These are phyloP conservation scores for Coemansia sp. DNA, from an alignment of 192 early-diverging fungal genomes.

Conservation along the genomic window DNA sequence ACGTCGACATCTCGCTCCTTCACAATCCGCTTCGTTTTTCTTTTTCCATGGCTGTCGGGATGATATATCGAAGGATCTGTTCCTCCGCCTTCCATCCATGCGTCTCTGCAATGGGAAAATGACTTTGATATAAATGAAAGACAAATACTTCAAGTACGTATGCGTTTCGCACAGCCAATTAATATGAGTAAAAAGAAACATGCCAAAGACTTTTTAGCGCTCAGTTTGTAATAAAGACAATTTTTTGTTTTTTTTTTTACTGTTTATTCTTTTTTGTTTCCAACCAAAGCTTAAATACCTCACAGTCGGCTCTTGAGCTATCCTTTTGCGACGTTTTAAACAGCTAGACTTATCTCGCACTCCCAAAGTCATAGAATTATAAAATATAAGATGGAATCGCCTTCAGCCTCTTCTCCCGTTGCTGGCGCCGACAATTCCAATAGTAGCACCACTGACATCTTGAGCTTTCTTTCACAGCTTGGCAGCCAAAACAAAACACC, in stretches of 20 bases:
- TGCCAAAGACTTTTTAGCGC: too few relatives aligned
- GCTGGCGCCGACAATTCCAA: neutral
- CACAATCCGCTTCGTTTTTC: neutral
- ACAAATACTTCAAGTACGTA: neutral
- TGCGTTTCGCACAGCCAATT: neutral
- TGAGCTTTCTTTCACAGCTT: constrained; percentile 4
- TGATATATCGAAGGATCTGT: constrained; percentile 2
- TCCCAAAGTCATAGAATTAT: neutral
- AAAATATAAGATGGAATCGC: constrained; percentile 12
- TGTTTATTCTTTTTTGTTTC: constrained; percentile 1
- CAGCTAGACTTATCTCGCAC: neutral
- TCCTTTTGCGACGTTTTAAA: neutral
- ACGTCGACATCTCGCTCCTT: neutral
- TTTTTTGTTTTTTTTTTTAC: too few relatives aligned
- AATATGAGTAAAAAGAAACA: neutral
- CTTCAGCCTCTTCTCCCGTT: neutral
- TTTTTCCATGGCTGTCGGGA: neutral
- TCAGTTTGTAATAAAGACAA: neutral
- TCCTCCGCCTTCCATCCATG: neutral
- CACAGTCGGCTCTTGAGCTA: neutral
- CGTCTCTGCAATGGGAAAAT: neutral
- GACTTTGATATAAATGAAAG: constrained; percentile 3
- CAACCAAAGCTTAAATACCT: constrained; percentile 6
- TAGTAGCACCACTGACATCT: constrained; percentile 8
- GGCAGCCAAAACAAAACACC: neutral